Evolutionary conservation across 225 moss, liverwort and hornwort species (phyloP).

Genomic region (Rhytidiadelphus loreus): DNA sequence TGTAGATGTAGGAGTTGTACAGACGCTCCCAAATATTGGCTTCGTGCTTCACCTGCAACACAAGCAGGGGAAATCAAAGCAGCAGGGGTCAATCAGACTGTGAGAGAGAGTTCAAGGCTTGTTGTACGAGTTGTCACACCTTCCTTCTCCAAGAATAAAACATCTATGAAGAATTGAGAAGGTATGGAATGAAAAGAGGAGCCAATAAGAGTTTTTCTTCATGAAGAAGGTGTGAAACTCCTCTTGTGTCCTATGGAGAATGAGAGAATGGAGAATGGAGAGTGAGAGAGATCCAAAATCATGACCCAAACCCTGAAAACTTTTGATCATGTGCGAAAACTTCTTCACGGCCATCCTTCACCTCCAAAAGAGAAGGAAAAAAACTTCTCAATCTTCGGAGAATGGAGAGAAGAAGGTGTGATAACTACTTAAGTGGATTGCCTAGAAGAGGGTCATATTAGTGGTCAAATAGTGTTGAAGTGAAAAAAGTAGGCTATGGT

Average conservation of each 20-base stretch:
- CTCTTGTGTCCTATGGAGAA: background rate
- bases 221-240: background rate
- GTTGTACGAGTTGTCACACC: background rate
- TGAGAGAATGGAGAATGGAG: background rate
- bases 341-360: background rate
- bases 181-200: background rate
- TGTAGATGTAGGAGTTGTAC: conserved; percentile 59
- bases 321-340: background rate
- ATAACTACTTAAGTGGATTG: background rate
- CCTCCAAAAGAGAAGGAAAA: background rate
- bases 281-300: background rate
- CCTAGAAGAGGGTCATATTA: background rate
- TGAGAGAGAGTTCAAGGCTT: background rate
- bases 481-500: background rate
- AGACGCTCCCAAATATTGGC: conserved; percentile 9
- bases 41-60: conserved; percentile 39
- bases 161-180: background rate
- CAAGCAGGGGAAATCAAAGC: too few species aligned
- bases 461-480: background rate
- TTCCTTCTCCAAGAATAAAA: background rate
- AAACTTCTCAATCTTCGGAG: background rate
- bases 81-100: background rate
- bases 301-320: background rate
- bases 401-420: background rate
- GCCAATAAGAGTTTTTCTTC: background rate